Percentiles rank a stretch among this genome's conserved stretches.
Evolutionary conservation across 306 rosid genomes (phyloP).

Genomic region (Fagus crenata): DNA sequence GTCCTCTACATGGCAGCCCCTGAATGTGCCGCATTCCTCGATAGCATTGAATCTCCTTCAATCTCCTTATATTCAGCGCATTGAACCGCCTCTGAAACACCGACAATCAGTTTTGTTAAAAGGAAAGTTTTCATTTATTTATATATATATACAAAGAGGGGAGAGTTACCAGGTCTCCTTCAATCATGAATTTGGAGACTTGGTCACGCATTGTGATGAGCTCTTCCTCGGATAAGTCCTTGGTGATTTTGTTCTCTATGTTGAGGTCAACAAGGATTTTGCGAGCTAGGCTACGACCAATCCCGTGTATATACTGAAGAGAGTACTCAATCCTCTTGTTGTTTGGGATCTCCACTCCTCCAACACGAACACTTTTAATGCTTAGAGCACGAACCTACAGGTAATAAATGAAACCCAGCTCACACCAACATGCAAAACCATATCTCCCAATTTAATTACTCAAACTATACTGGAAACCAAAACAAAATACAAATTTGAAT

Average conservation of each 20-base stretch:
- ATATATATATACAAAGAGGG: neutral
- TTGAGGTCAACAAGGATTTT: conserved; percentile 60
- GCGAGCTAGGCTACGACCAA: conserved; percentile 70
- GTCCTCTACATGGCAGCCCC: conserved; percentile 94
- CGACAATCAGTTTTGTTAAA: conserved; percentile 9
- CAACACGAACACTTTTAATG: conserved; percentile 77
- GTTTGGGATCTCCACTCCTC: conserved; percentile 90
- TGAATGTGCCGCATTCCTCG: conserved; percentile 87
- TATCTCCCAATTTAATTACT: neutral
- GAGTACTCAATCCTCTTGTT: conserved; percentile 80
- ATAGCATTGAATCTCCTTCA: conserved; percentile 92
- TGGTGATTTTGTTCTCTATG: conserved; percentile 83
- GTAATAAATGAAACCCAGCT: conserved; percentile 4
- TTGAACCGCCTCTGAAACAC: conserved; percentile 74
- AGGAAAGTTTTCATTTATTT: neutral
- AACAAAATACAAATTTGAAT: neutral
- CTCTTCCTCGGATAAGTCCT: conserved; percentile 76
- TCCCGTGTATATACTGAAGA: conserved; percentile 86
- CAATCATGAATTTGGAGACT: conserved; percentile 80
- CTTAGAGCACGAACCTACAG: conserved; percentile 48
- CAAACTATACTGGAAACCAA: neutral
- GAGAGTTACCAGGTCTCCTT: conserved; percentile 78
- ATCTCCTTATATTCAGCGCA: conserved; percentile 78
- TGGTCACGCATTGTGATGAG: conserved; percentile 75
- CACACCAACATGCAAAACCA: conserved; percentile 18